Percentiles rank a stretch among this genome's conserved stretches.
phyloP scores from a whole-genome alignment of 768 basidiomycete genomes.

The Cantharellus cinnabarinus region DNA sequence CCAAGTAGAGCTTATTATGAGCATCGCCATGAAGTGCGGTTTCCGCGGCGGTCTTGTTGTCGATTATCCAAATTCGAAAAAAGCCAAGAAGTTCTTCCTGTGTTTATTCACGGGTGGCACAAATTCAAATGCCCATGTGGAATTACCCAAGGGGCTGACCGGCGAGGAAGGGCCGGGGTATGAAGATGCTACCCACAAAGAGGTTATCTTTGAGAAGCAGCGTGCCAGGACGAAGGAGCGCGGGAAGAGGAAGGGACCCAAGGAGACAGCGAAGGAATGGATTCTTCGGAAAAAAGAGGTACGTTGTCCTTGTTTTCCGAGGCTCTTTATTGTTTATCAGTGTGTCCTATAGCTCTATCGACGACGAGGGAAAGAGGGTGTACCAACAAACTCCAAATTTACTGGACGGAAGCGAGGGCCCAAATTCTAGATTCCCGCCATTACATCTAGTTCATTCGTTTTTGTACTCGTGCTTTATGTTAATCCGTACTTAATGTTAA shows the following conservation, averaged over 20 bases:
- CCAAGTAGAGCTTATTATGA: conserved; percentile 87
- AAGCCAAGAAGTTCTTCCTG: conserved; percentile 85
- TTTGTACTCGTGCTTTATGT: too few relatives aligned
- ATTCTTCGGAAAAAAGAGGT: conserved; percentile 95
- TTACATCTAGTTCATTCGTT: not conserved
- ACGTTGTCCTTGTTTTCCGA: conserved; percentile 11
- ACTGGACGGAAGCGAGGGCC: conserved; percentile 78
- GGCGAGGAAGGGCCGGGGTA: conserved; percentile 32
- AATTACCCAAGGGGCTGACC: conserved; percentile 60
- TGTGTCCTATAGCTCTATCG: conserved; percentile 42
- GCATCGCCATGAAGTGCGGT: conserved; percentile 79
- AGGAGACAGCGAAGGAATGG: conserved; percentile 58
- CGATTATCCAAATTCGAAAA: conserved; percentile 93
- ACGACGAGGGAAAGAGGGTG: conserved; percentile 63
- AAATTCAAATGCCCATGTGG: conserved; percentile 24
- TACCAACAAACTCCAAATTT: conserved; percentile 72
- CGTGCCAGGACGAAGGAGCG: conserved; percentile 36
- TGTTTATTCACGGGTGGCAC: conserved; percentile 81
- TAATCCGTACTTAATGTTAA: too few relatives aligned
- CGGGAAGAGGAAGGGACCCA: conserved; percentile 41
- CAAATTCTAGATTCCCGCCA: conserved; percentile 33
- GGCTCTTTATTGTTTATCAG: not conserved
- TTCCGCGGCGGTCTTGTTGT: conserved; percentile 94
- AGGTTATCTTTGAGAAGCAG: conserved; percentile 61
- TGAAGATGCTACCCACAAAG: conserved; percentile 20